Conservation (phyloP, 202 grass and related monocot genomes). For the Cymbopogon flexuosus region DNA sequence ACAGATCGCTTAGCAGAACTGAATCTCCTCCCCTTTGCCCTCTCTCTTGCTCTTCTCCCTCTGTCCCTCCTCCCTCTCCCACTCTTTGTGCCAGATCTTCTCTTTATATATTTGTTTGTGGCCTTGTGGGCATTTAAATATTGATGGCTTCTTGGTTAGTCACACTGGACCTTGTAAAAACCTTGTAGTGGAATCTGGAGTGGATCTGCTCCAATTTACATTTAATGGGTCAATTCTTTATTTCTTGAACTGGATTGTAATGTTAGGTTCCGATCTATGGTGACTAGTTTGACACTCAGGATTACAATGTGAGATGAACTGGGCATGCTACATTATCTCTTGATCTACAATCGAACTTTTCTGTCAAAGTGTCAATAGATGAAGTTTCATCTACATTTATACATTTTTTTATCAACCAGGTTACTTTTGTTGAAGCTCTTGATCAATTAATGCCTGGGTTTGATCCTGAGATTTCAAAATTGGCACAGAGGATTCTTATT, state of each 20-base stretch:
- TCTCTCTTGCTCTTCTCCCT: background rate
- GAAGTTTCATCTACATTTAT: conserved; percentile 1
- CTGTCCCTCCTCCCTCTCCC: background rate
- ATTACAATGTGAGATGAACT: conserved; percentile 6
- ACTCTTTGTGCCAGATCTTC: background rate
- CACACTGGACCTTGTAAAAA: background rate
- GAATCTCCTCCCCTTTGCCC: background rate
- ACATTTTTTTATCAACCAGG: conserved; percentile 38
- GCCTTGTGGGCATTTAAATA: background rate
- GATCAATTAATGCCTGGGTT: conserved; percentile 97
- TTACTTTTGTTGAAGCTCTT: conserved; percentile 94
- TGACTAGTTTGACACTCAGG: background rate
- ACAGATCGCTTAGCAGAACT: too few species aligned
- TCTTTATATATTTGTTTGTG: background rate
- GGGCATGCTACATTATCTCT: background rate
- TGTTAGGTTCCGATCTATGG: background rate
- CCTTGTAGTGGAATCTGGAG: too few species aligned
- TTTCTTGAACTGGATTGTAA: background rate
- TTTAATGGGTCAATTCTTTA: background rate
- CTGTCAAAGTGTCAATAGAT: background rate
- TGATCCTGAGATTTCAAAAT: conserved; percentile 90
- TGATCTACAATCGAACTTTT: background rate
- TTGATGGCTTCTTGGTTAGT: background rate
- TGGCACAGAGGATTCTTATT: conserved; percentile 87
- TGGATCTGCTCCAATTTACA: too few species aligned